Conservation (phyloP, 106 monocot genomes). For the Apostasia ramifera region DNA sequence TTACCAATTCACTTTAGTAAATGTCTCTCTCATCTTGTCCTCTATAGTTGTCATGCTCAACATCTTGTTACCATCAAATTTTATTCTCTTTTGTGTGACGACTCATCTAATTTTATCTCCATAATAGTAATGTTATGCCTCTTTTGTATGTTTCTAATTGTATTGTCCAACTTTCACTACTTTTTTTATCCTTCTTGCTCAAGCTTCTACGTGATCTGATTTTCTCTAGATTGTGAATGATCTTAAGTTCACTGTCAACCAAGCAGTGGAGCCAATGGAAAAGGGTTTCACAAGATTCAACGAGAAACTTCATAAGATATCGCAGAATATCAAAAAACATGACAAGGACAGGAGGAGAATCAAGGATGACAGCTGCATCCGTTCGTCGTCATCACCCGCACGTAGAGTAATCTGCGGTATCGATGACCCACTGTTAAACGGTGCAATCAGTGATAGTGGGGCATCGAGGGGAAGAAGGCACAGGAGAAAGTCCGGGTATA, state of each 20-base stretch:
- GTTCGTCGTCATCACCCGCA: slow-evolving; percentile 32
- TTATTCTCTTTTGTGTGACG: too few species aligned
- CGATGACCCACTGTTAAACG: slow-evolving; percentile 74
- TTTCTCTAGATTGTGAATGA: slow-evolving; percentile 77
- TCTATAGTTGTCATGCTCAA: too few species aligned
- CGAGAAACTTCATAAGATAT: slow-evolving; percentile 87
- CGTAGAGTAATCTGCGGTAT: slow-evolving; percentile 67
- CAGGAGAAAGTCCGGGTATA: slow-evolving; percentile 54
- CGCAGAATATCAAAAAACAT: slow-evolving; percentile 81
- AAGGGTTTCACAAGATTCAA: slow-evolving; percentile 78
- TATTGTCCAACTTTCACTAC: background rate
- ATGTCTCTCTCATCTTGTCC: too few species aligned
- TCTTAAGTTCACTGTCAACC: slow-evolving; percentile 88
- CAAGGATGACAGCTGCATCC: slow-evolving; percentile 83
- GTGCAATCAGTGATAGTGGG: slow-evolving; percentile 47
- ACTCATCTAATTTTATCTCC: too few species aligned
- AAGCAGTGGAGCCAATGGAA: slow-evolving; percentile 92
- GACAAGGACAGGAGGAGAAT: slow-evolving; percentile 57
- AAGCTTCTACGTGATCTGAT: background rate
- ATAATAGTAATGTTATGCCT: too few species aligned
- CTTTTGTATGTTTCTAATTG: background rate
- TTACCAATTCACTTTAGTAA: too few species aligned
- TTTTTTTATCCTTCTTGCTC: background rate
- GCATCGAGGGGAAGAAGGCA: slow-evolving; percentile 29
- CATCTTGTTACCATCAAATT: too few species aligned